phyloP scores from a whole-genome alignment of 345 rosid species.

The Punica granatum region DNA sequence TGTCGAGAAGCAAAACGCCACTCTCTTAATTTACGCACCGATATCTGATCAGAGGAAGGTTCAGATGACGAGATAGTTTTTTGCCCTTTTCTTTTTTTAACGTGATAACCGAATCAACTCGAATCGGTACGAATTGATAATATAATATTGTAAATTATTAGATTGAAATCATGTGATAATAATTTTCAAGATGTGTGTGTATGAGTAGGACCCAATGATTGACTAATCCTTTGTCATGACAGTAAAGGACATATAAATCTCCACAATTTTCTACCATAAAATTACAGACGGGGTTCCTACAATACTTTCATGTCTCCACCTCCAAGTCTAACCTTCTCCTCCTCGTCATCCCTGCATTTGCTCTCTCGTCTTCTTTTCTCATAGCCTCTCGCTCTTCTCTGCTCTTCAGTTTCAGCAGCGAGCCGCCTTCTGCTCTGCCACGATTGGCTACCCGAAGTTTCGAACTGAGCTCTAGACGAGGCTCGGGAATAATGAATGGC shows the following conservation, averaged over 20 bases:
- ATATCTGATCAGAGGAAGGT: not conserved
- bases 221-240: not conserved
- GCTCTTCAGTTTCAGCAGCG: not conserved
- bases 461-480: not conserved
- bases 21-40: not conserved
- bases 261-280: not conserved
- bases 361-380: not conserved
- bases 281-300: not conserved
- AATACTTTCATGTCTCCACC: not conserved
- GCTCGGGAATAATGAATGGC: constrained; percentile 18
- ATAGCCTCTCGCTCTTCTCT: not conserved
- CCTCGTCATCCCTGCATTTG: not conserved
- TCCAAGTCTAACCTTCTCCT: not conserved
- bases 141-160: too few species aligned
- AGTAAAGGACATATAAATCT: not conserved
- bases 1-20: not conserved
- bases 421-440: not conserved
- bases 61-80: not conserved
- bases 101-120: too few species aligned
- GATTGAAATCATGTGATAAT: too few species aligned
- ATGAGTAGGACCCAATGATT: not conserved
- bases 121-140: too few species aligned
- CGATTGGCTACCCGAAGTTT: not conserved
- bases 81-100: not conserved
- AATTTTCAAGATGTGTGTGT: not conserved